Evolutionary conservation across 768 basidiomycete genomes (phyloP), one percentile per base, ranked within the genome.

Genomic region (Russula foetens): DNA sequence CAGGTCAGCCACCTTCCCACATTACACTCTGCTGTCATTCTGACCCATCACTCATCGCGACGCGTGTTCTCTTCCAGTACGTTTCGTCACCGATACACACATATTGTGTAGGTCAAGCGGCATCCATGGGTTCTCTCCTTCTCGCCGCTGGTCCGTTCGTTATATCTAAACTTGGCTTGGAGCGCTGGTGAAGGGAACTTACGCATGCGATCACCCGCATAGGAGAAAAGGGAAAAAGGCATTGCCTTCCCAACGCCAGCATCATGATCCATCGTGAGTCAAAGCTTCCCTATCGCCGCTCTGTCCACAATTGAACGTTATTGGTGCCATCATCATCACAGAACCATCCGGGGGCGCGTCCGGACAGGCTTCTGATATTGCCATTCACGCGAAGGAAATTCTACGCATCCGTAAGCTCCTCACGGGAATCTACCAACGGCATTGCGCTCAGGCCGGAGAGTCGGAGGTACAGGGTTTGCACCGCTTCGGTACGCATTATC

Each of bases 341-440:
- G 95, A 98, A 73, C 96, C 96, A 0, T 96, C 93, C 38, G 96
- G 96, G 56, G 96, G 95, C 41, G 94, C 94, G 47, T 89, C 90
- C 31, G 96, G 96, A 4, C 94, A 96, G 71, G 96, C 96, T 23
- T 87, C 88, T 43, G 96, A 98, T 73, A 96, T 98, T 66, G 92
- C 93, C n/a, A 95, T 96, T 63, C 92, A 96, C 70, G 96, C 96
- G 4, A 90, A 89, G 71, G 94, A 98, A 75, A 98, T 98, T 68
- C 80, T 98, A 28, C 85, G 94, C 44, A 86, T 95, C 63, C 81
- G 95, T 46, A 82, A 89, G 62, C 72, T 86, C 4, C 76, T 98
- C 55, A 97, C 95, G 21, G 79, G 81, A 53, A 93, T 97, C 69
- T 97, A 97, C 77, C 90, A 90, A 70, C 79, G 79, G 64, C 95